Conservation (phyloP, 2,329 filamentous ascomycete genomes). For the Epichloe brachyelytri region DNA sequence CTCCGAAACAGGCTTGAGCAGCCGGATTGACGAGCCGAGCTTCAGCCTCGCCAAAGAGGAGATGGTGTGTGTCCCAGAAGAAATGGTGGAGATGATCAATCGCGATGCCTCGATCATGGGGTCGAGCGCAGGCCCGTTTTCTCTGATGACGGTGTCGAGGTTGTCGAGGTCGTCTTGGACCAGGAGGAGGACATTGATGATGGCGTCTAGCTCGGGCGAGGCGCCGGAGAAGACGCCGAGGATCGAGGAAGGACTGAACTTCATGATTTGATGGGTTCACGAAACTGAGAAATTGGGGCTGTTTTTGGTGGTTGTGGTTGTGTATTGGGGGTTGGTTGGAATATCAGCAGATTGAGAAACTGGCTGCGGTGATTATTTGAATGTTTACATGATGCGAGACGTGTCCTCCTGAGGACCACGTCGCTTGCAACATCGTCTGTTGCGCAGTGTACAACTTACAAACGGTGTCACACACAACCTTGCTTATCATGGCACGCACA, state of each 20-base stretch:
- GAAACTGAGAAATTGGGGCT: too few species aligned
- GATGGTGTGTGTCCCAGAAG: background rate
- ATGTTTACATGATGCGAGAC: background rate
- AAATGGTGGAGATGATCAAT: background rate
- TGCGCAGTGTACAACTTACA: background rate
- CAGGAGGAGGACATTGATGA: background rate
- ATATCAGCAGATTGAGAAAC: background rate
- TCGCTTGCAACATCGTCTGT: background rate
- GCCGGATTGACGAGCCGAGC: background rate
- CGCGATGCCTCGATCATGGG: background rate
- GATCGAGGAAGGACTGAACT: background rate
- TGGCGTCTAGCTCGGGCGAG: background rate
- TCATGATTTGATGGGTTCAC: background rate
- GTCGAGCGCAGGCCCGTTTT: background rate
- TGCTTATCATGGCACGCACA: background rate
- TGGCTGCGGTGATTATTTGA: too few species aligned
- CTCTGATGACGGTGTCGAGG: background rate
- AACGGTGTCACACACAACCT: background rate
- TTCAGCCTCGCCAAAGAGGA: background rate
- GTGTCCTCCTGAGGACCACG: background rate
- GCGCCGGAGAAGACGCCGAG: background rate
- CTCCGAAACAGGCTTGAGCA: background rate
- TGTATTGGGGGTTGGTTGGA: background rate
- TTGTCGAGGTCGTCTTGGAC: background rate
- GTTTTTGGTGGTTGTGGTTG: background rate